phyloP scores from a whole-genome alignment of 164 flowering plant species.

The Vitis labrusca region DNA sequence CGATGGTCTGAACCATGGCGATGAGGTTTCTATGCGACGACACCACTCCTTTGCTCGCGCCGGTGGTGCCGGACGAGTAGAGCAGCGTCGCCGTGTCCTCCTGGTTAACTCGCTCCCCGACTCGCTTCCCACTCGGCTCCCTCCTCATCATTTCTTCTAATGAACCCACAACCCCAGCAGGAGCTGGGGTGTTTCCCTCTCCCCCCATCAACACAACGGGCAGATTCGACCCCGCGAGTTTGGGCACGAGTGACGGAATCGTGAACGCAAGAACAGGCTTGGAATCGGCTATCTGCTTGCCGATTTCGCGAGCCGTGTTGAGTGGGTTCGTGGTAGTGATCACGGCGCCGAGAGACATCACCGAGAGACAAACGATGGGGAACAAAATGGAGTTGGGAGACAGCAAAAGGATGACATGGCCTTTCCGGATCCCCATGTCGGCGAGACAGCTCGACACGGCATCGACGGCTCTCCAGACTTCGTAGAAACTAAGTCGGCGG shows the following conservation, averaged over 20 bases:
- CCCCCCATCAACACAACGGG: constrained; percentile 50
- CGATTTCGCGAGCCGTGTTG: constrained; percentile 76
- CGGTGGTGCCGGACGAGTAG: constrained; percentile 97
- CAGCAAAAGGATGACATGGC: constrained; percentile 80
- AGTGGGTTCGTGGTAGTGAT: constrained; percentile 92
- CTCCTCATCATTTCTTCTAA: constrained; percentile 45
- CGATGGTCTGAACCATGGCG: constrained; percentile 58
- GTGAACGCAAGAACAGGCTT: constrained; percentile 78
- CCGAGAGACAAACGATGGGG: constrained; percentile 74
- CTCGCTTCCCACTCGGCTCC: constrained; percentile 35
- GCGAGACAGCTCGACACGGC: constrained; percentile 58
- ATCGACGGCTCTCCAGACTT: constrained; percentile 68
- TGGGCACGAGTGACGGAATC: constrained; percentile 49
- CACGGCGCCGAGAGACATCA: constrained; percentile 82
- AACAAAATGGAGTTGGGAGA: constrained; percentile 88
- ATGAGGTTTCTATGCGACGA: constrained; percentile 75
- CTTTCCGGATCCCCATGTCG: constrained; percentile 64
- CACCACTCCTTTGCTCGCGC: constrained; percentile 85
- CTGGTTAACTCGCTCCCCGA: constrained; percentile 50
- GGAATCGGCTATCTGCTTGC: constrained; percentile 73
- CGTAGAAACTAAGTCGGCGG: constrained; percentile 53
- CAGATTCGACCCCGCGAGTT: constrained; percentile 52
- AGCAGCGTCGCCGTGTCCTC: constrained; percentile 83
- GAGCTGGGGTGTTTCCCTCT: background rate
- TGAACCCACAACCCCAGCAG: constrained; percentile 23